Evolutionary conservation across 305 asterid species (phyloP), one percentile per base, ranked within the genome.

Genomic region (Fraxinus sp.): DNA sequence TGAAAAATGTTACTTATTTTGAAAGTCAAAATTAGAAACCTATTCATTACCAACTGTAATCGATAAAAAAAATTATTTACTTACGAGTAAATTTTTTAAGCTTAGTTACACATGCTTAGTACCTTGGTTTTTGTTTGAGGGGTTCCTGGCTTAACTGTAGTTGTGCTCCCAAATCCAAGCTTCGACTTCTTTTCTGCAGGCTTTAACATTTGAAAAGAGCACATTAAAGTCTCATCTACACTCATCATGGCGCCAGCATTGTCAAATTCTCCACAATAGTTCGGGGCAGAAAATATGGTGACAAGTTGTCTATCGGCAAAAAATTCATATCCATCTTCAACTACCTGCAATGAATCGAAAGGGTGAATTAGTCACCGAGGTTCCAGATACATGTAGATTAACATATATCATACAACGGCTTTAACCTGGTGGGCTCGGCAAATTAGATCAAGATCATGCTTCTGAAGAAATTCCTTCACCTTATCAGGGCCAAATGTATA

Each of bases 201-300:
- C 90, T 92, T 94, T 78, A 94, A 77, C 84, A 94, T 94, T 88
- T 94, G 97, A 80, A 94, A 94, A 68, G 97, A 92, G 86, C 98
- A 94, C 97, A 91, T 94, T 87, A 94, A 86, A 24, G 95, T 88
- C 79, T 92, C 95, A 13, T 94, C 97, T 75, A 94, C 98, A 36
- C 97, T 92, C 98, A 94, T 94, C 97, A 94, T 89, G 22, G 95
- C 97, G 62, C 98, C 97, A 78, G 94, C 97, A 84, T 93, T 93
- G 80, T 92, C 95, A 79, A 93, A 91, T 83, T 90, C 95, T 22
- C 97, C 97, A 85, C 97, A 93, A 86, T 93, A 93, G 86, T 93
- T 93, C 52, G 96, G 97, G 81, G 97, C 97, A n/a, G 97, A 93
- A 83, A 93, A 93, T 86, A 93, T 91, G 0, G 97, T 93, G n/a